Evolutionary conservation across 345 rosid genomes (phyloP).

Genomic region (Populus pruinosa): DNA sequence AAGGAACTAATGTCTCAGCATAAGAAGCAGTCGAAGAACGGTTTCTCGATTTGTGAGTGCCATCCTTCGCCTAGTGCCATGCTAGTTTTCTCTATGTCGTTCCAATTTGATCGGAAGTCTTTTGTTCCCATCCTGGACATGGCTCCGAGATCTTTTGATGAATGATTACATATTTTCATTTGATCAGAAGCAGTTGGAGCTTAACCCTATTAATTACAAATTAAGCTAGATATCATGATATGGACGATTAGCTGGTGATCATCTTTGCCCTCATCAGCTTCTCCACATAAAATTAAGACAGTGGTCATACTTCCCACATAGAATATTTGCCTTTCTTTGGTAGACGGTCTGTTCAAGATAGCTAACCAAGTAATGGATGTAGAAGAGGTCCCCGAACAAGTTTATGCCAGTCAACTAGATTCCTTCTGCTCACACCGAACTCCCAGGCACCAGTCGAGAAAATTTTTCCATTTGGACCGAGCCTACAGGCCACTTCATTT

Average conservation of each 20-base stretch:
- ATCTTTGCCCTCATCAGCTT: neutral
- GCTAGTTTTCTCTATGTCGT: neutral
- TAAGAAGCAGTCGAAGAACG: no score
- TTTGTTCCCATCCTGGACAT: neutral
- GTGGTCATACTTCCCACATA: no score
- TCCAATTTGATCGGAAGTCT: no score
- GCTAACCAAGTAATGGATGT: neutral
- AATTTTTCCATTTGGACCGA: neutral
- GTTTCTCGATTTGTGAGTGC: no score
- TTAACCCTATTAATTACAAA: neutral
- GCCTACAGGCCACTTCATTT: no score
- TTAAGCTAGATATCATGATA: neutral
- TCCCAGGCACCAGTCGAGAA: neutral
- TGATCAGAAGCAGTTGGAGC: neutral
- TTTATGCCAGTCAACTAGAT: neutral
- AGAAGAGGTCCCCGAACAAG: no score
- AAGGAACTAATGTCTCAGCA: no score
- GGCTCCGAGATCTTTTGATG: neutral
- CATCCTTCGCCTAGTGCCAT: neutral
- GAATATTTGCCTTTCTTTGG: neutral
- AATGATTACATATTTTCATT: neutral
- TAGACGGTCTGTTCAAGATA: neutral
- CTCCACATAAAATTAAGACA: neutral
- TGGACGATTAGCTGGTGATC: neutral
- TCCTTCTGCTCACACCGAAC: neutral